These are phyloP conservation scores for Diutina sp. DNA, from an alignment of 1,139 yeast species.

Conservation along the genomic window DNA sequence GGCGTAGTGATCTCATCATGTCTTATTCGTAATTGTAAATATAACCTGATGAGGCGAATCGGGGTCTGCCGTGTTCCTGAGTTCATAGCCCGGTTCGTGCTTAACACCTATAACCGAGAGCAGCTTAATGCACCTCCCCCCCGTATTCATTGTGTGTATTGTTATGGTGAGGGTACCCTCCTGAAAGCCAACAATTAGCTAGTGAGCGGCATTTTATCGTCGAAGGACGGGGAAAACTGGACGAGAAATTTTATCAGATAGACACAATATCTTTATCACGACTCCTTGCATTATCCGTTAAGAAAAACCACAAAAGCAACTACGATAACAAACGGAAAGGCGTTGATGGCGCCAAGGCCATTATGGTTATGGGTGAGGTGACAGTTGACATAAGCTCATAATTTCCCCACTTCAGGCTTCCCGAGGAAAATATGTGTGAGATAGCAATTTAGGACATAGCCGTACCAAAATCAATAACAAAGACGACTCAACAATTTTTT, in stretches of 20 bases:
- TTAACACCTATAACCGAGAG: neutral
- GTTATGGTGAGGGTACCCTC: too few species aligned
- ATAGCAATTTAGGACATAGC: too few species aligned
- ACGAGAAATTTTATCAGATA: neutral
- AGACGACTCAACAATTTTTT: too few species aligned
- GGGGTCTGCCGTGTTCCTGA: neutral
- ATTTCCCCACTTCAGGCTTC: neutral
- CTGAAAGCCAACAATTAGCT: neutral
- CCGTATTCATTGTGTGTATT: too few species aligned
- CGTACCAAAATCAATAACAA: too few species aligned
- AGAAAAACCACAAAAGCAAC: neutral
- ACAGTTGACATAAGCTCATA: neutral
- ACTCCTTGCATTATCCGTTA: neutral
- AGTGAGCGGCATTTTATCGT: neutral
- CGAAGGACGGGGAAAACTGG: neutral
- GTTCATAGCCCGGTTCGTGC: neutral
- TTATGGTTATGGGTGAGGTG: neutral
- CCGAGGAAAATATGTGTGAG: neutral
- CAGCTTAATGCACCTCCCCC: neutral
- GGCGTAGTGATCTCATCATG: neutral
- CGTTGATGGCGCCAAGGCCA: neutral
- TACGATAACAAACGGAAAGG: neutral
- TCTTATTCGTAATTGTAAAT: neutral
- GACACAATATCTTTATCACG: neutral
- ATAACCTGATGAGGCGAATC: neutral